Evolutionary conservation across 2,329 filamentous ascomycete species (phyloP), one percentile per base, ranked within the genome.

Genomic region (Colletotrichum musae): DNA sequence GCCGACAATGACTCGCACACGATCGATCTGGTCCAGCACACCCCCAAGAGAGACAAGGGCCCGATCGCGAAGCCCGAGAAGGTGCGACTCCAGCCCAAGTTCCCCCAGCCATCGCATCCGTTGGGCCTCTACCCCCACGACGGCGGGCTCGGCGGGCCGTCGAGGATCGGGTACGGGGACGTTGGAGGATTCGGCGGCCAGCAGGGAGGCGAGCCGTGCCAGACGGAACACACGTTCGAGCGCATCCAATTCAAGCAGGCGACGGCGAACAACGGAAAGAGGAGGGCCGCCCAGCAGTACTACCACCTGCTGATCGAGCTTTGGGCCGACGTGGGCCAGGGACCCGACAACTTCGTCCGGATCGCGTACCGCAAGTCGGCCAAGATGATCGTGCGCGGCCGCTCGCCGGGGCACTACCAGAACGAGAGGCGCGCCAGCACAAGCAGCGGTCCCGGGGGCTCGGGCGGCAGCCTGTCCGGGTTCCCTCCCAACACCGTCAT

Each of bases 211-310:
- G 80, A 83, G 56, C 76, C 80, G 0, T 80, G 82, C 16, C 83
- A 85, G 5, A 86, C 82, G 6, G 88, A 90, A 73, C 86, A 89
- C 71, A 89, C 86, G 0, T 98, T 97, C 77, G 94, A 97, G 77
- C 91, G 95, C 12, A 96, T 97, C 59, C 94, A 97, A 75, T 98
- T 97, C 87, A 97, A 97, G 79, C 93, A 94, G 72, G 94, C 95
- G 1, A 97, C 94, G 0, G 94, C 94, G 26, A 98, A 97, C 82
- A 98, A 98, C 73, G 94, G 94, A 54, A 97, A 97, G 79, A 88
- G 95, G 73, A 87, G 95, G 65, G 94, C 94, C 1, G 94, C 94
- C 18, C 94, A 98, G 77, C 95, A 97, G 75, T 97, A 94, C 79
- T 97, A 97, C 76, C 93, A 96, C 75, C 86, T 98, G n/a, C 89